A percentile compares a stretch with the other conserved stretches of the same genome.
These are phyloP conservation scores for Podaxis pistillaris DNA, from an alignment of 768 basidiomycete genomes.

Conservation along the genomic window DNA sequence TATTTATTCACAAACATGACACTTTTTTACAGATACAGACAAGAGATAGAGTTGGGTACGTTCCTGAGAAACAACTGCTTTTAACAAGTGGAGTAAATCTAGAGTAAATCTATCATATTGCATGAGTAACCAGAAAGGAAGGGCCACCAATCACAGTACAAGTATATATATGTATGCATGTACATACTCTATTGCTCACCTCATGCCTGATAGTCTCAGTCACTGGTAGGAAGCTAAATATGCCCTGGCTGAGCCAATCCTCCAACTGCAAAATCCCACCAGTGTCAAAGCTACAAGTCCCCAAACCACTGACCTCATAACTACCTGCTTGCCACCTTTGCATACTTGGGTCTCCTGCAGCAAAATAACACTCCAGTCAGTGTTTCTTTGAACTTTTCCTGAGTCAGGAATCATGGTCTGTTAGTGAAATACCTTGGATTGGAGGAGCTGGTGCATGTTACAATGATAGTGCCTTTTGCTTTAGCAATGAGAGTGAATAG, in stretches of 20 bases:
- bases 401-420: not conserved
- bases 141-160: too few relatives aligned
- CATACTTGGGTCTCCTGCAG: conserved; percentile 61
- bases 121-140: too few relatives aligned
- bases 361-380: conserved; percentile 66
- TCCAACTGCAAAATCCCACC: not conserved
- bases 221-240: not conserved
- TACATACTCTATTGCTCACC: too few relatives aligned
- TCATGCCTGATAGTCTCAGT: not conserved
- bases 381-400: conserved; percentile 66
- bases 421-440: not conserved
- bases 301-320: not conserved
- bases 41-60: too few relatives aligned
- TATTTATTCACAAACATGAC: too few relatives aligned
- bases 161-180: too few relatives aligned
- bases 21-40: too few relatives aligned
- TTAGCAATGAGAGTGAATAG: too few relatives aligned
- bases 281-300: not conserved
- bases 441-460: conserved; percentile 45
- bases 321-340: conserved; percentile 23
- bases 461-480: conserved; percentile 61
- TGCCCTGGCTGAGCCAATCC: not conserved
- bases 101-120: too few relatives aligned
- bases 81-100: too few relatives aligned
- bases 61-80: too few relatives aligned